Evolutionary conservation across 768 basidiomycete species (phyloP).

Genomic region (Multifurca ochricompacta): DNA sequence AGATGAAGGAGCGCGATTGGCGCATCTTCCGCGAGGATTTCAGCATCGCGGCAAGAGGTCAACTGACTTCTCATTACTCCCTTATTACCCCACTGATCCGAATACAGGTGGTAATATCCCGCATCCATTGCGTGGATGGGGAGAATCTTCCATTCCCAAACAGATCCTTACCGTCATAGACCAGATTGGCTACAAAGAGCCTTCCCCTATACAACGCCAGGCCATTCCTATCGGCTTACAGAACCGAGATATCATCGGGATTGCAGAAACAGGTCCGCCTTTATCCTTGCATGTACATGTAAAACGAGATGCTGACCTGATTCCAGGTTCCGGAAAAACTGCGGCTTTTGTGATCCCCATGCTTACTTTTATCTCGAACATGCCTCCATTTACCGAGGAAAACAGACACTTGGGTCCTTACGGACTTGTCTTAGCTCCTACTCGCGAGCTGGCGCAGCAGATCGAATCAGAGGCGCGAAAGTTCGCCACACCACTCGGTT

Average conservation of each 20-base stretch:
- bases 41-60: conserved; percentile 88
- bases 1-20: conserved; percentile 99
- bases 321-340: conserved; percentile 91
- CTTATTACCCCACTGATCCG: conserved; percentile 1
- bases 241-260: conserved; percentile 95
- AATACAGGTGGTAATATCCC: conserved; percentile 81
- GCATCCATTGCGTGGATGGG: conserved; percentile 88
- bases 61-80: conserved; percentile 8
- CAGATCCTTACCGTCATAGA: conserved; percentile 79
- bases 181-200: conserved; percentile 92
- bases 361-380: conserved; percentile 84
- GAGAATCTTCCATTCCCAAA: conserved; percentile 76
- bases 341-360: conserved; percentile 98
- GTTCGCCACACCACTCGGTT: conserved; percentile 86
- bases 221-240: conserved; percentile 98
- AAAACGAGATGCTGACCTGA: background rate
- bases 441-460: conserved; percentile 97
- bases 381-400: conserved; percentile 85
- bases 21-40: conserved; percentile 98
- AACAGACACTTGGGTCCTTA: conserved; percentile 92
- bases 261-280: conserved; percentile 87
- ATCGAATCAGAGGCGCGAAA: conserved; percentile 90
- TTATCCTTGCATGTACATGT: background rate
- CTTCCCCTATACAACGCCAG: conserved; percentile 93
- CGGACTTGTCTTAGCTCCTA: conserved; percentile 88